Percentiles rank a stretch among this genome's conserved stretches.
phyloP scores from a whole-genome alignment of 371 early-diverging fungal species.

The Mucor indicus region DNA sequence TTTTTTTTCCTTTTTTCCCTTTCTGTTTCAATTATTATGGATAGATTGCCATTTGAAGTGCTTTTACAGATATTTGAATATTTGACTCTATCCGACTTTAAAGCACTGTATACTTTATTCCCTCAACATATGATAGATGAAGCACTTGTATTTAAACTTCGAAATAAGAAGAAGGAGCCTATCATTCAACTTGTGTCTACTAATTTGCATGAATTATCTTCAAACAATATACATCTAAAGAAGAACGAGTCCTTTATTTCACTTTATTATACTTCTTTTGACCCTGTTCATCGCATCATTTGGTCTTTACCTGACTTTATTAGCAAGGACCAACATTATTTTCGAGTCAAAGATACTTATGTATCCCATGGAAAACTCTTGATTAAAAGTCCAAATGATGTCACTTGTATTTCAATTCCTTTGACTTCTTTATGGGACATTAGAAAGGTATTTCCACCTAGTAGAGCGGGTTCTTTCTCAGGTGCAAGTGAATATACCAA shows the following conservation, averaged over 20 bases:
- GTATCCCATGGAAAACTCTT: constrained; percentile 49
- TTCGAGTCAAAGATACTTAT: constrained; percentile 44
- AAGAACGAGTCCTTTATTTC: constrained; percentile 33
- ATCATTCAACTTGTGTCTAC: constrained; percentile 40
- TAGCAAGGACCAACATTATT: constrained; percentile 21
- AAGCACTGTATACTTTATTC: constrained; percentile 27
- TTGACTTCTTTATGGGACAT: constrained; percentile 32
- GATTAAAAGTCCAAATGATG: constrained; percentile 16
- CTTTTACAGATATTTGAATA: constrained; percentile 28
- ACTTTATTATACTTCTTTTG: constrained; percentile 25
- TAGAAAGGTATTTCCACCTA: constrained; percentile 26
- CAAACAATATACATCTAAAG: constrained; percentile 8
- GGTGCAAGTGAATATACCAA: constrained; percentile 26
- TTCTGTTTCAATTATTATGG: constrained; percentile 4
- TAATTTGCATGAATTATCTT: constrained; percentile 40
- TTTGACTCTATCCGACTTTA: constrained; percentile 23
- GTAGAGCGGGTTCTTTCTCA: constrained; percentile 26
- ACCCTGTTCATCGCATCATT: constrained; percentile 20
- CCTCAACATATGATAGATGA: constrained; percentile 27
- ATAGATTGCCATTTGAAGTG: constrained; percentile 36
- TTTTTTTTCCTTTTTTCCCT: constrained; percentile 9
- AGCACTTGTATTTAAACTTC: constrained; percentile 29
- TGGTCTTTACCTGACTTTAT: constrained; percentile 36
- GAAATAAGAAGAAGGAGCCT: constrained; percentile 9
- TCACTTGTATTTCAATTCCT: not conserved